Conservation (phyloP, 345 rosid genomes). For the Passiflora organensis region DNA sequence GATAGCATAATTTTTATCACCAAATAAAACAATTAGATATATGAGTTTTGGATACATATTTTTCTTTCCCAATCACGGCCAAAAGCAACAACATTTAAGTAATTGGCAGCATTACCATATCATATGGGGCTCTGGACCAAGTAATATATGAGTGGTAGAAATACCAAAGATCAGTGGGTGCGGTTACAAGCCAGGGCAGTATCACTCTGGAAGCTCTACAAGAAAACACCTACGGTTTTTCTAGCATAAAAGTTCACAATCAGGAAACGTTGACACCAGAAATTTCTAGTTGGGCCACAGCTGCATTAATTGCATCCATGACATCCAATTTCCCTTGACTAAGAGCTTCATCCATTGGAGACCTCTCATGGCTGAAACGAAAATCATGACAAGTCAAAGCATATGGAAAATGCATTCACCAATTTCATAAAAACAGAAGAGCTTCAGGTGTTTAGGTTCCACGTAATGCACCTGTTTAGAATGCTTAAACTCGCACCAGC, state of each 20-base stretch:
- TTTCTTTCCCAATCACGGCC: too few species aligned
- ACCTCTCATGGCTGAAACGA: conserved; percentile 64
- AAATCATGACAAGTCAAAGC: background rate
- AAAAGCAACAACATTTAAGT: too few species aligned
- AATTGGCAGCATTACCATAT: too few species aligned
- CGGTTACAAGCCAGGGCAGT: too few species aligned
- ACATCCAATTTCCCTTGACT: conserved; percentile 59
- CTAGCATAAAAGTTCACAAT: background rate
- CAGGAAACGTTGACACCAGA: conserved; percentile 40
- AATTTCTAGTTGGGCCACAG: conserved; percentile 66
- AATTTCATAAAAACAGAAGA: background rate
- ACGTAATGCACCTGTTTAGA: conserved; percentile 53
- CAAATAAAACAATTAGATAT: too few species aligned
- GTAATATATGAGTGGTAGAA: too few species aligned
- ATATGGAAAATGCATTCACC: too few species aligned
- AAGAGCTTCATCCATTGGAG: conserved; percentile 79
- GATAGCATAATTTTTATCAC: too few species aligned
- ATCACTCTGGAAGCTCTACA: too few species aligned
- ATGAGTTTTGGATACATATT: too few species aligned
- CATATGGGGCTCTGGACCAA: too few species aligned
- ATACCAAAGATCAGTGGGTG: too few species aligned
- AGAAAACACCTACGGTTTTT: background rate
- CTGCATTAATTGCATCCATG: conserved; percentile 54
- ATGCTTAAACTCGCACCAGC: conserved; percentile 72
- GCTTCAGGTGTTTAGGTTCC: background rate